phyloP scores from a whole-genome alignment of 2,329 filamentous ascomycete genomes.

The Colletotrichum chlorophyti region DNA sequence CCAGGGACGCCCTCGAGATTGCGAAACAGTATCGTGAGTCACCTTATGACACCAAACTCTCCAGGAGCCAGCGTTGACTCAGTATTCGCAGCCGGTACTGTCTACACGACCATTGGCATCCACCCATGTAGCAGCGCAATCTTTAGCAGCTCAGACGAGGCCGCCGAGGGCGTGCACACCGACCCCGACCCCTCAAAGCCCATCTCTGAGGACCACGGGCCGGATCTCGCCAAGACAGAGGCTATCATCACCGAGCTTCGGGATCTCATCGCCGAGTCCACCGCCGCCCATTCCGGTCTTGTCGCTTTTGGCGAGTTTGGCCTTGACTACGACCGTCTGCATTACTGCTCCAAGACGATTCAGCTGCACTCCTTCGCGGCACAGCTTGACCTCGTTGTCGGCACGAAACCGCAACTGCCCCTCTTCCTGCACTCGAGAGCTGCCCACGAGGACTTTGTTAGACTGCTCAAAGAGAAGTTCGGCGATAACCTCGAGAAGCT shows the following conservation, averaged over 20 bases:
- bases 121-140: conserved; percentile 88
- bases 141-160: conserved; percentile 66
- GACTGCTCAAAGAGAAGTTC: conserved; percentile 66
- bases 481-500: conserved; percentile 68
- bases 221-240: conserved; percentile 51
- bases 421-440: conserved; percentile 93
- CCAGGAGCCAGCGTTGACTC: conserved; percentile 25
- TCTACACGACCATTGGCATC: conserved; percentile 91
- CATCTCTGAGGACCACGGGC: conserved; percentile 55
- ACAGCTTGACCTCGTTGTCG: conserved; percentile 80
- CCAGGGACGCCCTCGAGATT: conserved; percentile 75
- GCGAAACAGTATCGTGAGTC: conserved; percentile 75
- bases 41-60: background rate
- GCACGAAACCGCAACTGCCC: conserved; percentile 74
- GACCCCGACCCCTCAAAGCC: conserved; percentile 58
- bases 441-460: conserved; percentile 84
- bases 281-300: conserved; percentile 53
- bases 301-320: conserved; percentile 95
- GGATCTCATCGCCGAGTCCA: conserved; percentile 66
- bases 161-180: conserved; percentile 54
- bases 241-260: conserved; percentile 66
- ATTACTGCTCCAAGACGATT: conserved; percentile 77
- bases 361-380: conserved; percentile 86
- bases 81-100: conserved; percentile 67
- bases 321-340: conserved; percentile 92